These are phyloP conservation scores for Thelonectria discophora DNA, from an alignment of 2,329 filamentous ascomycete species.

Conservation along the genomic window DNA sequence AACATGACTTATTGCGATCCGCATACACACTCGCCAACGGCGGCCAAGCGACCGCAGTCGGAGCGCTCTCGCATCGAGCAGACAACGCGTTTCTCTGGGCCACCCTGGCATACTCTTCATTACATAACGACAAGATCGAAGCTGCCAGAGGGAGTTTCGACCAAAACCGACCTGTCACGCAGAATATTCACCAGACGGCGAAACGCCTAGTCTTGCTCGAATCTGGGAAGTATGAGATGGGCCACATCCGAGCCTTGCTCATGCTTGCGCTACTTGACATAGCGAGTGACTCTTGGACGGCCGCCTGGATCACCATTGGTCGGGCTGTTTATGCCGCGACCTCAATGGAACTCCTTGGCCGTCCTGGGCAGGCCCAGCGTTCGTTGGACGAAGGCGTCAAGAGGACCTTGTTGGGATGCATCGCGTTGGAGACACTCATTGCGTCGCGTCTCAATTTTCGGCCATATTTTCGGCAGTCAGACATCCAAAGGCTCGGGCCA, in stretches of 20 bases:
- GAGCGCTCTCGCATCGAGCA: neutral
- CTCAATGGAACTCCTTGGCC: slow-evolving; percentile 1
- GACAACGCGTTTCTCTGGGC: slow-evolving; percentile 21
- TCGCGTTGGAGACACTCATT: slow-evolving; percentile 15
- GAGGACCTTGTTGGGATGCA: slow-evolving; percentile 12
- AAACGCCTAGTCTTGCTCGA: neutral
- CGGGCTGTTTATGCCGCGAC: slow-evolving; percentile 8
- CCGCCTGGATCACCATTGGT: slow-evolving; percentile 14
- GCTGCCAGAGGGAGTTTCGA: neutral
- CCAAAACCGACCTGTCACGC: neutral
- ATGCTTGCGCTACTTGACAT: slow-evolving; percentile 13
- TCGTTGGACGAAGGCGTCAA: neutral
- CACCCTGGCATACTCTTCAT: slow-evolving; percentile 11
- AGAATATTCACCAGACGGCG: neutral
- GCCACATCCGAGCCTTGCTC: slow-evolving; percentile 20
- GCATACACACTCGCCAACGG: slow-evolving; percentile 17
- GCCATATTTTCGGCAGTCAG: slow-evolving; percentile 13
- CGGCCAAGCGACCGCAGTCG: neutral
- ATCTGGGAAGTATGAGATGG: slow-evolving; percentile 7
- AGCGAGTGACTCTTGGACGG: slow-evolving; percentile 1
- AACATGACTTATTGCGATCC: slow-evolving; percentile 21
- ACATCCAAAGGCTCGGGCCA: slow-evolving; percentile 5
- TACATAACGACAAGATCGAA: slow-evolving; percentile 1
- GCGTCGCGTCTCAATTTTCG: neutral
- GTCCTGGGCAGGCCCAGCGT: neutral